Base-by-base conservation (phyloP, 1,284 basidiomycete species). In the Moesziomyces sp. region DNA sequence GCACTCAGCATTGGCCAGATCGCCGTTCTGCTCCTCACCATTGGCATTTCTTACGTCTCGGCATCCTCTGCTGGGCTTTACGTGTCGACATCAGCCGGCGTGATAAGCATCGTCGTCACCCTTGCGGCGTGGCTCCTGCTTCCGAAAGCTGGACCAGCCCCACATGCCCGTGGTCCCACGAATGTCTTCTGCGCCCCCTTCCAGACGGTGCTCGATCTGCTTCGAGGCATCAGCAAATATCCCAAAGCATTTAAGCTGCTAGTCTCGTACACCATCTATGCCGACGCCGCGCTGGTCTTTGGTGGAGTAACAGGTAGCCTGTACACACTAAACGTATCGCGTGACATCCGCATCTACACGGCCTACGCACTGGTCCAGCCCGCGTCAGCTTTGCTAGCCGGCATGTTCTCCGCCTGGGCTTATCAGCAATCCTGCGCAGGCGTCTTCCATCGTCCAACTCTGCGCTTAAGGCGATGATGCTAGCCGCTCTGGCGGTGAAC, bases 211-310 rank as follows among this genome's bases (percentile, higher is more conserved):
- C 21, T 24, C 23, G 42, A 44, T 26, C 49, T 51, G 19, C 26
- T 21, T 21, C 19, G 42, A 24, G 49, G 49, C 23, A 21, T 51
- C 26, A 21, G 49, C 23, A 44, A 51, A 5, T 51, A 51, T 21
- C 49, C 49, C 23, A 11, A 42, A 18, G 49, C 49, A 23, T 51
- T 51, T 18, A 51, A 51, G 49, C 28, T 26, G 24, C 49, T 51
- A 23, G 26, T 51, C 49, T 23, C 48, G 11, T 50, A 50, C 48
- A 50, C 48, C 48, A 43, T 50, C 40, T 50, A 50, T 24, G 24
- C n/a, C 48, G 48, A 50, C 48, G 24, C 21, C 10, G 11, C n/a
- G 19, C 24, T 50, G 21, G 48, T 24, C n/a, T 38, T 50, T 24
- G 26, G 48, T 23, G 24, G 21, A 19, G 48, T 50, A 3, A 50